phyloP scores from a whole-genome alignment of 768 basidiomycete genomes.

The Clavaria fumosa region DNA sequence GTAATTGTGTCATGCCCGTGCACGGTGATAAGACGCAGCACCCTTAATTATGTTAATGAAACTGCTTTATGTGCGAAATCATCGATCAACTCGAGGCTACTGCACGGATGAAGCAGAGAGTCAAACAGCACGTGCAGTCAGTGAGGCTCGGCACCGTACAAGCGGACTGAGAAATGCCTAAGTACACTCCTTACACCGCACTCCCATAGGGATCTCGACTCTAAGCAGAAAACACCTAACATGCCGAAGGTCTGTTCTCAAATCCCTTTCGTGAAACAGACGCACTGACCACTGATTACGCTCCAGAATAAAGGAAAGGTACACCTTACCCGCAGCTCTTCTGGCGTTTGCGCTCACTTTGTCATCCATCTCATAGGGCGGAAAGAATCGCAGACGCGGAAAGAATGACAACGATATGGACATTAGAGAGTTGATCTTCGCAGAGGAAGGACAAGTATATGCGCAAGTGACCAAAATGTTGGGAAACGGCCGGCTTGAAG shows the following conservation, averaged over 20 bases:
- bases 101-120: too few species aligned
- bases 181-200: too few species aligned
- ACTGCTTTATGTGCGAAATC: too few species aligned
- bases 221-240: slow-evolving; percentile 13
- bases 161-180: too few species aligned
- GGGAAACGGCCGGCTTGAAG: slow-evolving; percentile 93
- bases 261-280: slow-evolving; percentile 6
- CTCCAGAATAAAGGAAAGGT: slow-evolving; percentile 67
- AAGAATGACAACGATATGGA: slow-evolving; percentile 99
- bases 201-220: too few species aligned
- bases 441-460: slow-evolving; percentile 98
- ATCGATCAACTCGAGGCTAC: too few species aligned
- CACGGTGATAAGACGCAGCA: too few species aligned
- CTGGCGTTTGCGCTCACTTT: not conserved
- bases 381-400: slow-evolving; percentile 98
- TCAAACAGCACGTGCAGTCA: too few species aligned
- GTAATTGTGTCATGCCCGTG: too few species aligned
- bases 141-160: too few species aligned
- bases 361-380: slow-evolving; percentile 45
- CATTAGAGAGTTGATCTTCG: slow-evolving; percentile 97
- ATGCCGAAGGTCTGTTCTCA: slow-evolving; percentile 35
- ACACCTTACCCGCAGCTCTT: slow-evolving; percentile 6
- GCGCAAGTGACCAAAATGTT: slow-evolving; percentile 98
- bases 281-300: slow-evolving; percentile 9
- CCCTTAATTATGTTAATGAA: too few species aligned